Percentiles rank a stretch among this genome's conserved stretches.
Evolutionary conservation across 2,329 filamentous ascomycete genomes (phyloP).

Genomic region (Exophiala xenobiotica): DNA sequence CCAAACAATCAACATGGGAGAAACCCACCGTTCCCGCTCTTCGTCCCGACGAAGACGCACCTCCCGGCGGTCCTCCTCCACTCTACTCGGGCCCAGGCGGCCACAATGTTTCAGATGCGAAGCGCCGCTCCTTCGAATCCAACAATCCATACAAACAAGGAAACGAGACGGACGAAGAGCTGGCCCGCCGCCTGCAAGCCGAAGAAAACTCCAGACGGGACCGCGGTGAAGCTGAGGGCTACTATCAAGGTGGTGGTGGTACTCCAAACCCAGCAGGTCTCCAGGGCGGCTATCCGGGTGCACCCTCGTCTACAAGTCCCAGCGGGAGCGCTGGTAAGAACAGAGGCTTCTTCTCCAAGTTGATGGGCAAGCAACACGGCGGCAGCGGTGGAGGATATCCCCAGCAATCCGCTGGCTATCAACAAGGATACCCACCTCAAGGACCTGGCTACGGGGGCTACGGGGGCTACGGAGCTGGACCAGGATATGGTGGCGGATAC

Average conservation of each 20-base stretch:
- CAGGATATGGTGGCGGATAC: slow-evolving; percentile 15
- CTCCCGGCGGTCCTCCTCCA: slow-evolving; percentile 64
- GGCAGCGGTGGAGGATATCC: slow-evolving; percentile 19
- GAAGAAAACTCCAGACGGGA: slow-evolving; percentile 66
- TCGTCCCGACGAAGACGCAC: slow-evolving; percentile 45
- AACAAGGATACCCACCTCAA: slow-evolving; percentile 26
- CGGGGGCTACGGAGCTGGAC: slow-evolving; percentile 23
- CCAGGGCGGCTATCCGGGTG: slow-evolving; percentile 31
- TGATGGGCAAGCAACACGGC: slow-evolving; percentile 47
- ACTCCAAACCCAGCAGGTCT: slow-evolving; percentile 21
- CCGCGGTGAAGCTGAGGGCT: slow-evolving; percentile 46
- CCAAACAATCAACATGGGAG: slow-evolving; percentile 89
- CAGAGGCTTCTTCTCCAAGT: slow-evolving; percentile 49
- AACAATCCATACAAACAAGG: slow-evolving; percentile 71
- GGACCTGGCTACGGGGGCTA: slow-evolving; percentile 31
- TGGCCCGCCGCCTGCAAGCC: slow-evolving; percentile 76
- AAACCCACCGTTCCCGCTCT: slow-evolving; percentile 70
- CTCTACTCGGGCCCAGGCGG: slow-evolving; percentile 58
- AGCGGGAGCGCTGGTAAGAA: slow-evolving; percentile 36
- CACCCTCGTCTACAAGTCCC: slow-evolving; percentile 43
- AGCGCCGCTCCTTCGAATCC: slow-evolving; percentile 49
- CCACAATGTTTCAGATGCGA: slow-evolving; percentile 43
- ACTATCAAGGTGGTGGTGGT: slow-evolving; percentile 40
- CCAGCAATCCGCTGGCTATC: slow-evolving; percentile 12
- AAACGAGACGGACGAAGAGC: slow-evolving; percentile 64